Evolutionary conservation across 2,329 filamentous ascomycete species (phyloP).

Genomic region (Lecanicillium sp.): DNA sequence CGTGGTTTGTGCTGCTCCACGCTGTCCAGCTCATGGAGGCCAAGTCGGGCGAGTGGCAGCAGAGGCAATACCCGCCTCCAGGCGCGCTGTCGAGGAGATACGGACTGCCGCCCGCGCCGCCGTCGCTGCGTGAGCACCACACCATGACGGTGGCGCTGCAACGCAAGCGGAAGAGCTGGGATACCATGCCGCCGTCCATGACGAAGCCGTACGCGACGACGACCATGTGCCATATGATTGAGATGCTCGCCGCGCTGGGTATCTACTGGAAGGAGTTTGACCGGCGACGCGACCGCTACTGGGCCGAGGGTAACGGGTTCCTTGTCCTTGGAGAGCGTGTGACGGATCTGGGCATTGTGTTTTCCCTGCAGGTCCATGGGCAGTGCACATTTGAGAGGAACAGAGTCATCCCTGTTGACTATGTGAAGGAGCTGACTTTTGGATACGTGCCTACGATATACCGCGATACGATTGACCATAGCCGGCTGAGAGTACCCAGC

Average conservation of each 20-base stretch:
- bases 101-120: conserved; percentile 21
- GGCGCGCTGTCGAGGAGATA: conserved; percentile 13
- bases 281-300: conserved; percentile 42
- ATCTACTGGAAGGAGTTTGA: conserved; percentile 56
- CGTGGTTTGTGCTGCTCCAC: conserved; percentile 47
- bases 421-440: conserved; percentile 50
- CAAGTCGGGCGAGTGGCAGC: conserved; percentile 42
- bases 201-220: conserved; percentile 47
- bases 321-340: conserved; percentile 41
- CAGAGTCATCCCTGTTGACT: conserved; percentile 47
- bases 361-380: conserved; percentile 47
- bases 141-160: conserved; percentile 41
- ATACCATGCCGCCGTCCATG: conserved; percentile 43
- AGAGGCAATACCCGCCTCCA: conserved; percentile 26
- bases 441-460: conserved; percentile 52
- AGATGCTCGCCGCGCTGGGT: conserved; percentile 48
- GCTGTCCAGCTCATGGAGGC: conserved; percentile 45
- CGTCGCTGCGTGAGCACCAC: conserved; percentile 27
- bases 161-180: conserved; percentile 42
- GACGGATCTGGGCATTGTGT: conserved; percentile 47
- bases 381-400: conserved; percentile 42
- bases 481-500: conserved; percentile 32
- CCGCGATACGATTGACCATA: conserved; percentile 30
- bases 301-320: conserved; percentile 51
- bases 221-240: conserved; percentile 49